Evolutionary conservation across 805 yeast species (phyloP), one percentile per base, ranked within the genome.

Genomic region (Komagataella pastoris): DNA sequence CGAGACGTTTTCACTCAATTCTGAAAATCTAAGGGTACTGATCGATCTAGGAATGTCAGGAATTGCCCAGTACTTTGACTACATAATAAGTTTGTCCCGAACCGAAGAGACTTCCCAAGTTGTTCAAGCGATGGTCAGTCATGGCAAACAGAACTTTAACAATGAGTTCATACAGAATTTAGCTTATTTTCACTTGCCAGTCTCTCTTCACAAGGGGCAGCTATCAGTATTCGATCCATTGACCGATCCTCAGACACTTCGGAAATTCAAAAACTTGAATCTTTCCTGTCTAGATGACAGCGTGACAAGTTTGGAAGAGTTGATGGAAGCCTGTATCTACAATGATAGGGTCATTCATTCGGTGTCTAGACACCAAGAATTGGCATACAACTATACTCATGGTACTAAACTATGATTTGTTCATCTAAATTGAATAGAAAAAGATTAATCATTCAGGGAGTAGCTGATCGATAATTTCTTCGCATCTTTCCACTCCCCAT

Each of bases 401-500:
- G 40, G 40, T 30, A 30, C 40, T 14, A 30, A 30, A 30, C n/a
- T 30, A 30, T 30, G 40, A 30, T 10, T 8, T 30, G 14, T 7
- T 30, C 40, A 30, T 30, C 2, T 30, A 30, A 30, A n/a, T 30
- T 30, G 12, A 30, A 30, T 30, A 63, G 55, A 48, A 54, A 24
- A 54, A 54, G 14, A 30, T 30, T 10, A 21, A 30, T 30, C 14
- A 30, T 30, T 30, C 40, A 14, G 40, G 40, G 14, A 30, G 40
- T 8, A 30, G 14, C 40, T 30, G 40, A 10, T 30, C 40, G 10
- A 30, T 30, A 8, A 30, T 30, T n/a, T 30, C 40, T 30, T 30
- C 40, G 14, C 40, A 30, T 30, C 40, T 30, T 30, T 10, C 40
- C 17, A 73, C 70, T 2, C 84, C 93, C 95, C 95, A 86, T 36